Base-by-base conservation (phyloP, 108 stramenopile genomes). In the Skeletonema menzelii region DNA sequence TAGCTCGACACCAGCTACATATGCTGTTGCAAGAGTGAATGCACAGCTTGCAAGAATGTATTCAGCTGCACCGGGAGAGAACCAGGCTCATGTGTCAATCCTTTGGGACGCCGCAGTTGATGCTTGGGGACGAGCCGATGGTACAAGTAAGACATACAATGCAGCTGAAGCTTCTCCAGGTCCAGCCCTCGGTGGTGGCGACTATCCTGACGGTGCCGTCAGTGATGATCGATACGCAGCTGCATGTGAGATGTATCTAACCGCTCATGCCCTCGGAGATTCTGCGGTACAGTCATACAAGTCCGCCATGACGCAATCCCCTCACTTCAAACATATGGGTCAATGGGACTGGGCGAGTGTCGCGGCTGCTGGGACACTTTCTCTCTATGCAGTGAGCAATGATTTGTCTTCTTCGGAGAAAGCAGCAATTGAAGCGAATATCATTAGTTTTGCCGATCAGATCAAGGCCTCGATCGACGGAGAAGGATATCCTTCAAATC, bases 281-380 rank as follows among this genome's bases (percentile, higher is more conserved):
- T 24, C 46, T 27, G 8, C 19, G 17, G 53, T 56, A 2, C 20
- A 38, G 20, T 14, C 55, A 15, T 74, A 74, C 55, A 67, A 58
- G 35, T 27, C 27, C 27, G 65, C 73, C 64, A 58, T 67, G 73
- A 57, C 10, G 57, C 15, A 35, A 31, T 74, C 73, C 14, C 19
- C 40, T 1, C 42, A 57, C 73, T 74, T 58, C 27, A 67, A 30
- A 19, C 11, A 56, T 4, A 57, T 74, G 14, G 24, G 27, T n/a
- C 73, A 74, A 32, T 74, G 65, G 65, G 73, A 74, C 56, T 74
- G 73, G 73, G 73, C 73, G n/a, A 57, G 10, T 0, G 73, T 74
- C 8, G 27, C 55, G 8, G 65, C 65, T 22, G 73, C 73, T 14
- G 73, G 73, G 38, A 74, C 73, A 10, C 73, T 74, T 4, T 74